Evolutionary conservation across 1,139 yeast genomes (phyloP).

Genomic region (Saccharomyces pastorianus): DNA sequence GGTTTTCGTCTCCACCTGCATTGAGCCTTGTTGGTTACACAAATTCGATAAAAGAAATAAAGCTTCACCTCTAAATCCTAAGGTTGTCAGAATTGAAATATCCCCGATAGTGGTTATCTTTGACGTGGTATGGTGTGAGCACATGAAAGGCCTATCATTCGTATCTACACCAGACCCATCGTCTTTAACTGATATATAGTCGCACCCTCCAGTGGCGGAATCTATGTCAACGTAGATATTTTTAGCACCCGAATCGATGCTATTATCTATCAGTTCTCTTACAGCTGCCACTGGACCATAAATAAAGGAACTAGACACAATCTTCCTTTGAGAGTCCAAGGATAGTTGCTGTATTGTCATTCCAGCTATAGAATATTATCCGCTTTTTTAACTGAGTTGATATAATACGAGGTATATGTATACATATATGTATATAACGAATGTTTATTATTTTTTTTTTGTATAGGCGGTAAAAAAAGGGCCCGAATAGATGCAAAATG

Average conservation of each 20-base stretch:
- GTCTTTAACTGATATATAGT: conserved; percentile 50
- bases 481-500: not conserved
- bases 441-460: not conserved
- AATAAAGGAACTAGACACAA: conserved; percentile 22
- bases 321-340: conserved; percentile 8
- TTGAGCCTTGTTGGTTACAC: conserved; percentile 27
- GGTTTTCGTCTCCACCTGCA: conserved; percentile 33
- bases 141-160: conserved; percentile 41
- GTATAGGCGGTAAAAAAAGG: not conserved
- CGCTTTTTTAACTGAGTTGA: not conserved
- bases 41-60: conserved; percentile 48
- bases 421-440: not conserved
- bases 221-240: conserved; percentile 48
- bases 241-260: conserved; percentile 56
- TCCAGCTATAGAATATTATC: not conserved
- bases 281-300: conserved; percentile 40
- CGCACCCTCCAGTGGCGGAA: conserved; percentile 47
- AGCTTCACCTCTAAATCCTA: conserved; percentile 72
- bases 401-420: not conserved
- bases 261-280: conserved; percentile 60
- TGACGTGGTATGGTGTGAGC: conserved; percentile 56
- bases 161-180: conserved; percentile 56
- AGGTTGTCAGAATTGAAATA: conserved; percentile 36
- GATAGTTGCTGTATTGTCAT: conserved; percentile 12
- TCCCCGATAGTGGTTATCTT: conserved; percentile 43